Percentiles rank a stretch among this genome's conserved stretches.
Evolutionary conservation across 2,329 filamentous ascomycete species (phyloP).

Genomic region (Ilyonectria robusta): DNA sequence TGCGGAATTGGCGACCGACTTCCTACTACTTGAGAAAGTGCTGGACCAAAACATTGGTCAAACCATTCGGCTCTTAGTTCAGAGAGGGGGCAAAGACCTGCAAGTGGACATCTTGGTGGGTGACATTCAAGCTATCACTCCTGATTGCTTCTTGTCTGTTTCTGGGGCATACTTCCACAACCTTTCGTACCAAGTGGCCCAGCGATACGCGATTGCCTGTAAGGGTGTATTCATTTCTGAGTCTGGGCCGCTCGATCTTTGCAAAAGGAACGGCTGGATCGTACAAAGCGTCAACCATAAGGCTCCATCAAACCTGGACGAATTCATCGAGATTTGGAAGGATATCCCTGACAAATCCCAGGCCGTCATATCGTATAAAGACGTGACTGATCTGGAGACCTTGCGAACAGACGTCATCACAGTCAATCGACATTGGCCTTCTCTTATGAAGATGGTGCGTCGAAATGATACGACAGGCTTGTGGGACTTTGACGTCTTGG

Average conservation of each 20-base stretch:
- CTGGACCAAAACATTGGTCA: conserved; percentile 88
- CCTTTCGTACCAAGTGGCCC: conserved; percentile 95
- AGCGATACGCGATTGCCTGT: conserved; percentile 91
- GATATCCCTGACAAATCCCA: conserved; percentile 85
- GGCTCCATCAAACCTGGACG: conserved; percentile 87
- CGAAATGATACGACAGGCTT: conserved; percentile 91
- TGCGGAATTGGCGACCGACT: conserved; percentile 91
- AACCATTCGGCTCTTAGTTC: conserved; percentile 84
- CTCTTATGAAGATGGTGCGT: conserved; percentile 92
- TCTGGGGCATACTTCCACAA: conserved; percentile 96
- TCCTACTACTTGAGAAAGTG: conserved; percentile 91
- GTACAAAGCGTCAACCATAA: conserved; percentile 94
- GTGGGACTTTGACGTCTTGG: conserved; percentile 94
- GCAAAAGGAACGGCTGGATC: conserved; percentile 93
- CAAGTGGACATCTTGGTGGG: conserved; percentile 88
- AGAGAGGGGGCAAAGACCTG: conserved; percentile 89
- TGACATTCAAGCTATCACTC: conserved; percentile 94
- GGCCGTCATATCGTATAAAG: conserved; percentile 95
- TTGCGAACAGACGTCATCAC: conserved; percentile 93
- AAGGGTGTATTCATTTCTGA: conserved; percentile 96
- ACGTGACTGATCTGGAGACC: conserved; percentile 94
- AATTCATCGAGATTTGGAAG: conserved; percentile 93
- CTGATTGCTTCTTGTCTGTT: conserved; percentile 94
- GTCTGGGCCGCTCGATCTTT: conserved; percentile 94
- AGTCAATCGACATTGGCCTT: conserved; percentile 95